phyloP scores from a whole-genome alignment of 2,329 filamentous ascomycete species.

The Aspergillus pseudoglaucus region DNA sequence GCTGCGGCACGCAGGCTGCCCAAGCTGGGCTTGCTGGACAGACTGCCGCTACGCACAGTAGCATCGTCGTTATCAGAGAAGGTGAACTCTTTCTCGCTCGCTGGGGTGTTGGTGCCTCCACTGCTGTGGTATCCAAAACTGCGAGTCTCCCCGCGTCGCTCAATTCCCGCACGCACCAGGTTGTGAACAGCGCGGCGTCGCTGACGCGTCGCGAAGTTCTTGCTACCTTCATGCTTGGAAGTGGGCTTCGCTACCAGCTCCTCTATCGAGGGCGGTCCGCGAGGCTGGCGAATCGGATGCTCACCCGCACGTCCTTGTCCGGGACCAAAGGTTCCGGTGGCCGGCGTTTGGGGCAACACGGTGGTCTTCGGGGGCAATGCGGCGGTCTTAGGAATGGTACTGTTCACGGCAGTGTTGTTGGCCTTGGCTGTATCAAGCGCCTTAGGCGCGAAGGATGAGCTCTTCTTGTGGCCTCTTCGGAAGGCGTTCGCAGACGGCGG shows the following conservation, averaged over 20 bases:
- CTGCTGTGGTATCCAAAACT: slow-evolving; percentile 59
- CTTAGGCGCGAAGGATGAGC: slow-evolving; percentile 58
- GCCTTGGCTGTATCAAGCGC: slow-evolving; percentile 43
- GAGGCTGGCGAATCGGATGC: slow-evolving; percentile 87
- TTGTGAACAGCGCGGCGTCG: slow-evolving; percentile 88
- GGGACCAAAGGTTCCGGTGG: slow-evolving; percentile 82
- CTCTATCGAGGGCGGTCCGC: slow-evolving; percentile 83
- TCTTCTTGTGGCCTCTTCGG: slow-evolving; percentile 90
- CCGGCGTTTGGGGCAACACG: slow-evolving; percentile 70
- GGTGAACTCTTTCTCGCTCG: slow-evolving; percentile 69
- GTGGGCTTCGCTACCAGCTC: slow-evolving; percentile 87
- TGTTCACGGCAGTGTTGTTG: slow-evolving; percentile 31
- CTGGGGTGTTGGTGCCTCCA: slow-evolving; percentile 75
- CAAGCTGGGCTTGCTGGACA: slow-evolving; percentile 67
- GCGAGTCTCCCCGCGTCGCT: slow-evolving; percentile 67
- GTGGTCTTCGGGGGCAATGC: slow-evolving; percentile 60
- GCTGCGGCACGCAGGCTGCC: slow-evolving; percentile 70
- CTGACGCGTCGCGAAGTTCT: slow-evolving; percentile 93
- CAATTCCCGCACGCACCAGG: slow-evolving; percentile 80
- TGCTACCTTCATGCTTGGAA: slow-evolving; percentile 85
- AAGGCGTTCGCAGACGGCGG: slow-evolving; percentile 87
- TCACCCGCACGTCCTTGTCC: slow-evolving; percentile 90
- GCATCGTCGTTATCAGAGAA: slow-evolving; percentile 72
- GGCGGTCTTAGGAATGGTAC: slow-evolving; percentile 49
- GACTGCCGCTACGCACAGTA: slow-evolving; percentile 68